phyloP scores from a whole-genome alignment of 768 basidiomycete genomes.

The Chalciporus piperatus region DNA sequence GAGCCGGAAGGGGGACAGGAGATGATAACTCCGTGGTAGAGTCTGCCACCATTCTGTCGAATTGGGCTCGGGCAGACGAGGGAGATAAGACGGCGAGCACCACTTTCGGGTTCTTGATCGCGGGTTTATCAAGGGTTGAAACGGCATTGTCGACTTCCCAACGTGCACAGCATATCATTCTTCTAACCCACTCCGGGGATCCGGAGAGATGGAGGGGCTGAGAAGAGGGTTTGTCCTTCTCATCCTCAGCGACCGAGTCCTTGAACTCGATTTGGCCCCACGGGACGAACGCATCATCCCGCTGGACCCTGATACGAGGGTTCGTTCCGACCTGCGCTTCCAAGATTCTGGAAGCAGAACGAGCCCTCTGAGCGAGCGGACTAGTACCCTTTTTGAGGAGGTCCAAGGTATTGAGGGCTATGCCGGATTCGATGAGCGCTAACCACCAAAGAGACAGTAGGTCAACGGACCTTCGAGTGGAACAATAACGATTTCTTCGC shows the following conservation, averaged over 20 bases:
- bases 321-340: conserved; percentile 86
- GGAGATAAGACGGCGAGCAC: conserved; percentile 57
- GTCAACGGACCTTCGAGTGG: conserved; percentile 78
- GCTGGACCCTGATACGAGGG: conserved; percentile 76
- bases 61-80: conserved; percentile 20
- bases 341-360: conserved; percentile 83
- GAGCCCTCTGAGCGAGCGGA: conserved; percentile 75
- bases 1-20: conserved; percentile 67
- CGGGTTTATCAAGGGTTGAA: conserved; percentile 24
- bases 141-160: conserved; percentile 67
- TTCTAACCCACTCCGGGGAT: conserved; percentile 82
- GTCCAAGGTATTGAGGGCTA: conserved; percentile 89
- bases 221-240: conserved; percentile 23
- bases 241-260: conserved; percentile 28
- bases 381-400: conserved; percentile 88
- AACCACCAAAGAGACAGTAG: neutral
- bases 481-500: conserved; percentile 75
- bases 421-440: conserved; percentile 6
- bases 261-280: conserved; percentile 72
- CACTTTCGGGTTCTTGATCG: conserved; percentile 43
- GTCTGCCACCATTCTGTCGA: conserved; percentile 22
- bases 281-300: conserved; percentile 76
- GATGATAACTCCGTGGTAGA: conserved; percentile 32
- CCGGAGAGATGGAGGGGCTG: conserved; percentile 28
- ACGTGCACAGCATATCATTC: conserved; percentile 77